Base-by-base conservation (phyloP, 805 yeast species). In the Suhomyces sp. region DNA sequence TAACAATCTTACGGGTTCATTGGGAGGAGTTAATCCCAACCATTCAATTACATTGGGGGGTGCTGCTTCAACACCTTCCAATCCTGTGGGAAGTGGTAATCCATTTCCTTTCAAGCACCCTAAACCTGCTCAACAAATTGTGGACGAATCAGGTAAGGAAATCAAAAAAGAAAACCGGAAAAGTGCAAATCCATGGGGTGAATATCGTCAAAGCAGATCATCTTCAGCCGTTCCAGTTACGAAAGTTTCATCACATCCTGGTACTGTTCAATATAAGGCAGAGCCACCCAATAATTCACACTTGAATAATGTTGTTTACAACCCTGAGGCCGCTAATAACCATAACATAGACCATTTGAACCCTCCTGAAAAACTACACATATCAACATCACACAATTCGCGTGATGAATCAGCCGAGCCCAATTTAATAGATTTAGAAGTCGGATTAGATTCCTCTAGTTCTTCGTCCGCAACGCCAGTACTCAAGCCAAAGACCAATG, bases 171-270 rank as follows among this genome's bases (percentile, higher is more conserved):
- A 33, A 5, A 33, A 33, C 5, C 39, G 39, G 27, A 50, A 44
- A 23, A 36, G 39, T 35, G 53, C 53, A 10, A 63, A 63, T 30
- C 68, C 68, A 3, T 63, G 68, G 68, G 63, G 63, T 3, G 61
- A 56, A 7, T 62, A 44, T 38, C 44, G 54, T 12, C 26, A 29
- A 11, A 18, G 37, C 19, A 15, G n/a, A 24, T 31, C 35, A 5
- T 11, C 33, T 12, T 15, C 27, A n/a, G 4, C 29, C 12, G 19
- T 28, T 12, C 24, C 42, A 6, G 13, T 35, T 12, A 22, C 33
- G 16, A 35, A 32, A 22, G 32, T 31, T 2, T 11, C 22, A n/a
- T 35, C 43, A 10, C 14, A 28, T 12, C 39, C 39, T 8, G 33
- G 29, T n/a, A n/a, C 11, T 15, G 14, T 13, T 16, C 28, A 25